Evolutionary conservation across 306 rosid genomes (phyloP).

Genomic region (Ziziphus jujuba): DNA sequence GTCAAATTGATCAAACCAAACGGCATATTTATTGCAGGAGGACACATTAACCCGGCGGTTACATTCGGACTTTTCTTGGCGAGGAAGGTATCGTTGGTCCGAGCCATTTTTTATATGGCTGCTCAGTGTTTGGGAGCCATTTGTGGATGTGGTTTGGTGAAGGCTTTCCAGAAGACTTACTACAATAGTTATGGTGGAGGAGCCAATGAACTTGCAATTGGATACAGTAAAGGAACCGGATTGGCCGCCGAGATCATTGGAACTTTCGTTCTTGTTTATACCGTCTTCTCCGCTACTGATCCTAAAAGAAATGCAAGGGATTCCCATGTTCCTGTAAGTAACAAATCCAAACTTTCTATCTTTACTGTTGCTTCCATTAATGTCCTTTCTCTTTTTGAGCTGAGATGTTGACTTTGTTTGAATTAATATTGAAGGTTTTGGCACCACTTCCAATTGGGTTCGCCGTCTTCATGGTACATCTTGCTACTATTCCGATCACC

Average conservation of each 20-base stretch:
- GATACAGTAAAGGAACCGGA: conserved; percentile 40
- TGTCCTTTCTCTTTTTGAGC: too few relatives aligned
- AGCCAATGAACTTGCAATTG: conserved; percentile 32
- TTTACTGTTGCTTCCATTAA: too few relatives aligned
- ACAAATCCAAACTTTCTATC: background rate
- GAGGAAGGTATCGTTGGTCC: conserved; percentile 41
- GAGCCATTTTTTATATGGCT: conserved; percentile 38
- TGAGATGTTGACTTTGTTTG: too few relatives aligned
- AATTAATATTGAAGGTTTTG: conserved; percentile 27
- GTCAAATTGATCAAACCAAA: background rate
- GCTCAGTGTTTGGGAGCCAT: conserved; percentile 50
- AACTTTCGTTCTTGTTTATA: conserved; percentile 52
- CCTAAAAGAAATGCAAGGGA: conserved; percentile 48
- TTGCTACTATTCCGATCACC: conserved; percentile 51
- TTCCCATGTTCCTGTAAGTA: conserved; percentile 44
- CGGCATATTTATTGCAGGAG: conserved; percentile 26
- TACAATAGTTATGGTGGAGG: conserved; percentile 43
- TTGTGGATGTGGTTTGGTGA: conserved; percentile 47
- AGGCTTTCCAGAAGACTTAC: conserved; percentile 32
- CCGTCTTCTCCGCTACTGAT: conserved; percentile 53
- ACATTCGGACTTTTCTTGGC: conserved; percentile 46
- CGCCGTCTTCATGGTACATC: conserved; percentile 50
- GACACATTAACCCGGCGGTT: conserved; percentile 55
- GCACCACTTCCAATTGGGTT: conserved; percentile 60
- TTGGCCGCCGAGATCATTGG: conserved; percentile 50